Evolutionary conservation across 495 filamentous ascomycete genomes (phyloP).

Genomic region (Acidiella bohemica): DNA sequence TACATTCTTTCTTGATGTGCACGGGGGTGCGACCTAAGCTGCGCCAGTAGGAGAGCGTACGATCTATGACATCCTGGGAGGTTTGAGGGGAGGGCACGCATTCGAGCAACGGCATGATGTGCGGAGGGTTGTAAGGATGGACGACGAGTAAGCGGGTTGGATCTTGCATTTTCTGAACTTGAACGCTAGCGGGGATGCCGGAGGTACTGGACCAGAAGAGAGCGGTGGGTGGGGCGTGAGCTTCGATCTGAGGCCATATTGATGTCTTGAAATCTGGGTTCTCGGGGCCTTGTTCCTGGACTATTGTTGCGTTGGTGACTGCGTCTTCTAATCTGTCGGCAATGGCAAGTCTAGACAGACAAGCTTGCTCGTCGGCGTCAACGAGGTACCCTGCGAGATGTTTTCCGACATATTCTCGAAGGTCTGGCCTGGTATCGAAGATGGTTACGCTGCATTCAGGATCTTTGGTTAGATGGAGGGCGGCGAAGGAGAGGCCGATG

Average conservation of each 20-base stretch:
- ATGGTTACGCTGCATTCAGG: slow-evolving; percentile 33
- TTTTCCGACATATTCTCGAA: slow-evolving; percentile 32
- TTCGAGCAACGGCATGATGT: slow-evolving; percentile 51
- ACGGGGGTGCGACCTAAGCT: slow-evolving; percentile 38
- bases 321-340: slow-evolving; percentile 31
- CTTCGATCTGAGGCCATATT: slow-evolving; percentile 38
- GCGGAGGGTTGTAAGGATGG: slow-evolving; percentile 51
- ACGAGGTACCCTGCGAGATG: slow-evolving; percentile 21
- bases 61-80: slow-evolving; percentile 27
- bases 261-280: slow-evolving; percentile 36
- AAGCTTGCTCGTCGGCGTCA: slow-evolving; percentile 11
- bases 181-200: slow-evolving; percentile 40
- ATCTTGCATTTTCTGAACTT: slow-evolving; percentile 31
- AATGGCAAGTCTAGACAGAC: slow-evolving; percentile 23
- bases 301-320: slow-evolving; percentile 34
- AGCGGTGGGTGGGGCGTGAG: slow-evolving; percentile 25
- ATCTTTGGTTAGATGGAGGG: slow-evolving; percentile 38
- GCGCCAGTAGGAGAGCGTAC: slow-evolving; percentile 37
- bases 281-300: slow-evolving; percentile 50
- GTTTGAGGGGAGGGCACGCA: slow-evolving; percentile 40
- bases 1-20: slow-evolving; percentile 38
- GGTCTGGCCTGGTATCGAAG: slow-evolving; percentile 41
- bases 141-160: slow-evolving; percentile 39
- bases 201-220: slow-evolving; percentile 46
- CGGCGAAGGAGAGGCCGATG: slow-evolving; percentile 47